Percentiles rank a stretch among this genome's conserved stretches.
phyloP scores from a whole-genome alignment of 352 stramenopile genomes.

The Phytopythium cucurbitacearum region DNA sequence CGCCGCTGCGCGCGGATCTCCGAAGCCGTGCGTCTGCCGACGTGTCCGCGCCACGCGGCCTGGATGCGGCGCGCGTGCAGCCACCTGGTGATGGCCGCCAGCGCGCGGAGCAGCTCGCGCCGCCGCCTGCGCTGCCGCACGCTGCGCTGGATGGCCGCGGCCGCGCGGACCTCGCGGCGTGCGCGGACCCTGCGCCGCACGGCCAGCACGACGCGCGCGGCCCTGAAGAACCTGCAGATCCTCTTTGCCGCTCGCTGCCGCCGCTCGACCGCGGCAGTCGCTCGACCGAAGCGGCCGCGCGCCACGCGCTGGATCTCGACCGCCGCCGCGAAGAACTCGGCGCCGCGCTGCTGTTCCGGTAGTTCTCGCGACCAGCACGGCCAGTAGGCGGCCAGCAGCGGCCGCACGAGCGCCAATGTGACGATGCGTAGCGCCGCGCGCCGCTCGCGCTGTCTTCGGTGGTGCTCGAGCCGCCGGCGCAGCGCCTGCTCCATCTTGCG shows the following conservation, averaged over 20 bases:
- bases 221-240: constrained; percentile 29
- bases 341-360: constrained; percentile 1
- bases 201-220: constrained; percentile 1
- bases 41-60: constrained; percentile 28
- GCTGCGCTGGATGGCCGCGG: constrained; percentile 24
- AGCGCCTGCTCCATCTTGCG: constrained; percentile 49
- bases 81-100: constrained; percentile 22
- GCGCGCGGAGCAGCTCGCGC: neutral
- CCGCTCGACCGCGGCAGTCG: constrained; percentile 3
- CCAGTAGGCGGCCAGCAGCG: constrained; percentile 25
- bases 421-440: constrained; percentile 35
- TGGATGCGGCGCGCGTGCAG: constrained; percentile 38
- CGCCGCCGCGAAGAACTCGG: constrained; percentile 25
- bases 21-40: constrained; percentile 12
- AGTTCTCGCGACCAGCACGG: constrained; percentile 22
- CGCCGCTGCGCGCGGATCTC: neutral
- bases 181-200: neutral
- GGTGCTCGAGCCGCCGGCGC: constrained; percentile 23
- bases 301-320: constrained; percentile 37
- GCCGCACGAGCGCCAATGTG: constrained; percentile 25
- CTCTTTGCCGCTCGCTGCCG: constrained; percentile 19
- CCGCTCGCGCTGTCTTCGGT: constrained; percentile 23
- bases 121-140: constrained; percentile 22
- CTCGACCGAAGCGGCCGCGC: constrained; percentile 17
- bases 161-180: neutral